Evolutionary conservation across 345 rosid species (phyloP).

Genomic region (Melastoma malabathricum): DNA sequence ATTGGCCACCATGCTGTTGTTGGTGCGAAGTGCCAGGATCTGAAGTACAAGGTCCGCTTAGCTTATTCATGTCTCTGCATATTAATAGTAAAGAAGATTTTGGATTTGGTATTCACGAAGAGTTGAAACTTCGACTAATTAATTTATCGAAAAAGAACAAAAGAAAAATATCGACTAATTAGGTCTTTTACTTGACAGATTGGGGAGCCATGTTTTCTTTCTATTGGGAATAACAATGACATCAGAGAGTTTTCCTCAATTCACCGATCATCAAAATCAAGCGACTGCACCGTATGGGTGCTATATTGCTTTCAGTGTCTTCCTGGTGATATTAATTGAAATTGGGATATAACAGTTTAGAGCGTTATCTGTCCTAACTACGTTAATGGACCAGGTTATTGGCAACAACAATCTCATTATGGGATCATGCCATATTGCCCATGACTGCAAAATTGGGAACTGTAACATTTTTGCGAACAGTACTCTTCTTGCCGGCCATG

Average conservation of each 20-base stretch:
- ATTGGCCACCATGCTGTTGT: conserved; percentile 73
- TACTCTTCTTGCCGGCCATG: conserved; percentile 93
- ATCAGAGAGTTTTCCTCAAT: conserved; percentile 76
- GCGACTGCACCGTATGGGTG: conserved; percentile 47
- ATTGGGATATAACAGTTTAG: not conserved
- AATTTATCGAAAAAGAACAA: too few species aligned
- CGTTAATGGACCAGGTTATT: conserved; percentile 39
- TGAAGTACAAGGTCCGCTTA: conserved; percentile 61
- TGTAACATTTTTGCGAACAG: conserved; percentile 74
- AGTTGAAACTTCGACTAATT: not conserved
- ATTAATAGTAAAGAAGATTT: too few species aligned
- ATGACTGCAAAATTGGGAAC: conserved; percentile 84
- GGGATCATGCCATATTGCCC: conserved; percentile 97
- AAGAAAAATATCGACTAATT: not conserved
- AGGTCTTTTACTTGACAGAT: conserved; percentile 14
- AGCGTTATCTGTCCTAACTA: not conserved
- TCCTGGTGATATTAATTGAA: too few species aligned
- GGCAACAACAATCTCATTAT: conserved; percentile 82
- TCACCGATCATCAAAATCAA: conserved; percentile 76
- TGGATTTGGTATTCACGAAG: not conserved
- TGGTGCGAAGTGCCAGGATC: conserved; percentile 88
- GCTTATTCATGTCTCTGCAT: not conserved
- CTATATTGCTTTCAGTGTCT: too few species aligned
- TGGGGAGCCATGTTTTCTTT: conserved; percentile 73
- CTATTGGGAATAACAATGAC: conserved; percentile 72